Conservation (phyloP, 2,329 filamentous ascomycete genomes). For the Exophiala sp. region DNA sequence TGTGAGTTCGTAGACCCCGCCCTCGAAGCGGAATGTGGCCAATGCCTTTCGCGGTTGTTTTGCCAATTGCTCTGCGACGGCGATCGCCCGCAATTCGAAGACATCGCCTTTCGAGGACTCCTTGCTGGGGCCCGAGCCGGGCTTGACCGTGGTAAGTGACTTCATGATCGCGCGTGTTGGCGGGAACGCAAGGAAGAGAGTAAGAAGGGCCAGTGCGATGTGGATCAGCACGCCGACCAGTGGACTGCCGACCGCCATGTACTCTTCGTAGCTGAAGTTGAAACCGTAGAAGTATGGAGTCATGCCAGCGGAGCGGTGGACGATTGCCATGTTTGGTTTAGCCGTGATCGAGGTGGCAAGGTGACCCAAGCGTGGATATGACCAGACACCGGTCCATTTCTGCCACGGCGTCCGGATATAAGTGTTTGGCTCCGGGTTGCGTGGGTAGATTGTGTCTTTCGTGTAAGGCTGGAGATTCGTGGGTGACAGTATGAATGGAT, state of each 20-base stretch:
- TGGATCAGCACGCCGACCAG: slow-evolving; percentile 50
- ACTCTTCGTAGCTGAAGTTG: slow-evolving; percentile 57
- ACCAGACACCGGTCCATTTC: slow-evolving; percentile 50
- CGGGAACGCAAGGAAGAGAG: slow-evolving; percentile 48
- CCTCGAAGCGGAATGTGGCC: slow-evolving; percentile 41
- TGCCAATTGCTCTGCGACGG: slow-evolving; percentile 39
- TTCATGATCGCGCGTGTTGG: slow-evolving; percentile 52
- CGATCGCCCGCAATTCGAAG: slow-evolving; percentile 45
- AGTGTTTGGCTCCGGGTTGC: slow-evolving; percentile 38
- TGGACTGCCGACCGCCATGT: slow-evolving; percentile 50
- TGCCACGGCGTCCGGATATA: slow-evolving; percentile 36
- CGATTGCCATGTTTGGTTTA: slow-evolving; percentile 53
- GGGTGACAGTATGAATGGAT: slow-evolving; percentile 26
- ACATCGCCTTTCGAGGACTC: slow-evolving; percentile 41
- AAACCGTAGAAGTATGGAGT: slow-evolving; percentile 57
- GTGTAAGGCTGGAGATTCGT: slow-evolving; percentile 41
- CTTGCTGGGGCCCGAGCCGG: slow-evolving; percentile 48
- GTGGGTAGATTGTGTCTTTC: slow-evolving; percentile 51
- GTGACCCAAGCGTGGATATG: slow-evolving; percentile 55
- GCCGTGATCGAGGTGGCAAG: slow-evolving; percentile 55
- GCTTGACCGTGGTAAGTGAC: slow-evolving; percentile 44
- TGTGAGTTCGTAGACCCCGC: slow-evolving; percentile 43
- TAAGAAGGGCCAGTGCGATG: slow-evolving; percentile 43
- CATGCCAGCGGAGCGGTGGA: slow-evolving; percentile 59
- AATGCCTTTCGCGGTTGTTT: slow-evolving; percentile 39